Evolutionary conservation across 441 rosid genomes (phyloP).

Genomic region (Euphorbia schlechtendalii): DNA sequence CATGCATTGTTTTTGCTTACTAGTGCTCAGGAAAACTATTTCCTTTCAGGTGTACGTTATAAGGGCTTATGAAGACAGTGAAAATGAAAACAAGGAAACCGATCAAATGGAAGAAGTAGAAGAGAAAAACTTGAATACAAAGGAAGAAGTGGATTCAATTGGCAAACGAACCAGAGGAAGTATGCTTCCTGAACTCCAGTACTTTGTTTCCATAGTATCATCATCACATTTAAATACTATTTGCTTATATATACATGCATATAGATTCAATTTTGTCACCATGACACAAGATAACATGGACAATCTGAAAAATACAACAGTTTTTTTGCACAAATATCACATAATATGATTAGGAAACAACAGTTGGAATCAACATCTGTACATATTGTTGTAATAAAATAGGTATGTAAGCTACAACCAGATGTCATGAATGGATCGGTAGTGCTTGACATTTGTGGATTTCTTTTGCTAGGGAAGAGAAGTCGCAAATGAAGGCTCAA

Average conservation of each 20-base stretch:
- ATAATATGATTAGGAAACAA: no score
- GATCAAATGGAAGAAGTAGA: constrained; percentile 12
- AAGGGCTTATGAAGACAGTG: constrained; percentile 39
- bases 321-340: neutral
- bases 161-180: constrained; percentile 40
- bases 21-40: neutral
- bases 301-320: neutral
- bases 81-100: constrained; percentile 8
- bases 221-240: neutral
- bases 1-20: neutral
- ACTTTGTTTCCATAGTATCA: neutral
- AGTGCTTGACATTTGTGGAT: neutral
- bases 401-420: neutral
- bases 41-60: constrained; percentile 46
- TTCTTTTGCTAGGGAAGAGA: constrained; percentile 21
- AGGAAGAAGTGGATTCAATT: constrained; percentile 16
- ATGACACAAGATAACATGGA: neutral
- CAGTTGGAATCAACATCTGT: no score
- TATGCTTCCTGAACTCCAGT: constrained; percentile 12
- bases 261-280: neutral
- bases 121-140: constrained; percentile 19
- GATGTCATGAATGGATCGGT: neutral
- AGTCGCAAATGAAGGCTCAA: constrained; percentile 8
- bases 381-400: no score
- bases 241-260: neutral